Percentiles rank a stretch among this genome's conserved stretches.
Conservation (phyloP, 306 rosid genomes). For the Rosa multiflora region DNA sequence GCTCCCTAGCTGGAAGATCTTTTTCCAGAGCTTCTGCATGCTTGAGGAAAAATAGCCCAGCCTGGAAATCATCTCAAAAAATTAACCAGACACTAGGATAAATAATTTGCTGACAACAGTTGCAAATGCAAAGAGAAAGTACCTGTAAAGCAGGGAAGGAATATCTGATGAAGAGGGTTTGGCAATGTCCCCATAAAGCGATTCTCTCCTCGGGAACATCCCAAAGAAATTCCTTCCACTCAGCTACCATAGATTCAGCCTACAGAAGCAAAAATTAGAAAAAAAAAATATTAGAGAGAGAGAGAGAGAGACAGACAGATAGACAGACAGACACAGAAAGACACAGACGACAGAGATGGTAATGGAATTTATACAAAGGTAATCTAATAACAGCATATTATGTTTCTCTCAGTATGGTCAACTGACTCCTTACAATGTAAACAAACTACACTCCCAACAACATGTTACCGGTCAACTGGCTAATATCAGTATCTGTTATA, state of each 20-base stretch:
- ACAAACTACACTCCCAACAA: neutral
- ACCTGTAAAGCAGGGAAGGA: conserved; percentile 94
- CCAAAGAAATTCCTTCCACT: conserved; percentile 99
- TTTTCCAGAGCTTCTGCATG: conserved; percentile 97
- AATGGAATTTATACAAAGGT: neutral
- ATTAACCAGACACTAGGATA: conserved; percentile 17
- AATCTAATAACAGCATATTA: too few relatives aligned
- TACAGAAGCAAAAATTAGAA: conserved; percentile 26
- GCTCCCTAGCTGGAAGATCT: conserved; percentile 96
- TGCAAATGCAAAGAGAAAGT: conserved; percentile 31
- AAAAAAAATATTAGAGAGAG: conserved; percentile 7
- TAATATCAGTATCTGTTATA: neutral
- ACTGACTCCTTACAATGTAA: conserved; percentile 3
- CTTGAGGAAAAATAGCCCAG: conserved; percentile 93
- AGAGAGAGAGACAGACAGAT: neutral
- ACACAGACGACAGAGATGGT: neutral
- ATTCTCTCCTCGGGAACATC: conserved; percentile 96
- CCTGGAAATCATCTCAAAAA: conserved; percentile 51
- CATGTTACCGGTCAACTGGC: neutral
- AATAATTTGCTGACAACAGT: conserved; percentile 20
- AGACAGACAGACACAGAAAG: neutral
- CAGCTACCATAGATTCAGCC: conserved; percentile 99
- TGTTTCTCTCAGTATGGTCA: neutral
- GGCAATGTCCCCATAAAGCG: conserved; percentile 97
- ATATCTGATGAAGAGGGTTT: conserved; percentile 81